Base-by-base conservation (phyloP, 768 basidiomycete genomes). In the Russula sp. region DNA sequence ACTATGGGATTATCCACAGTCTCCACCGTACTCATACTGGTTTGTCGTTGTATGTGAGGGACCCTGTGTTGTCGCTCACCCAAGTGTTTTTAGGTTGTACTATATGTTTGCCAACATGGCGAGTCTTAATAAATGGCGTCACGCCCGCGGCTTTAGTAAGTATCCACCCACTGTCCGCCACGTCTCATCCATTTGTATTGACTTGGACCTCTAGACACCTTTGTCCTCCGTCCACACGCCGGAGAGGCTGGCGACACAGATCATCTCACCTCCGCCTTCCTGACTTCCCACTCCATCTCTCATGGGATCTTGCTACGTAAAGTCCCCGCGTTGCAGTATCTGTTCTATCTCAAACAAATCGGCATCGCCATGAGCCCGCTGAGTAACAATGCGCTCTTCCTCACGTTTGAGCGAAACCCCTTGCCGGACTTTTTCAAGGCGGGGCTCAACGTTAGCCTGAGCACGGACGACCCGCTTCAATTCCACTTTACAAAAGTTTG, bases 161-260 rank as follows among this genome's bases (percentile, higher is more conserved):
- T 88, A 80, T 14, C 55, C 48, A 36, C 34, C 6, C 10, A 10
- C 45, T 25, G n/a, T 45, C 34, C 6, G 1, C 20, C 13, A 14
- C 42, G 1, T n/a, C 22, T 18, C 41, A 42, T 53, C 41, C 55
- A 8, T n/a, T n/a, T n/a, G n/a, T n/a, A n/a, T 53, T 38, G 35
- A 42, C 43, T 56, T 63, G 66, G 45, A 64, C 34, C 20, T 34
- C 5, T 66, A 98, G 96, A 89, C 71, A 98, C 97, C 0, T 95
- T 99, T 71, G 95, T 98, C 45, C 83, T 99, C 62, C 87, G 97
- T 36, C 97, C 97, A 0, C 97, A 99, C 73, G 90, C 89, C 36
- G 97, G 97, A 54, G 97, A 99, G 78, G 97, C 97, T 0, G 97
- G 97, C 34, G 97, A 99, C 71, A 90, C 97, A 0, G 97, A 98